Evolutionary conservation across 176 grass and related monocot genomes (phyloP).

Genomic region (Aegilops umbellulata): DNA sequence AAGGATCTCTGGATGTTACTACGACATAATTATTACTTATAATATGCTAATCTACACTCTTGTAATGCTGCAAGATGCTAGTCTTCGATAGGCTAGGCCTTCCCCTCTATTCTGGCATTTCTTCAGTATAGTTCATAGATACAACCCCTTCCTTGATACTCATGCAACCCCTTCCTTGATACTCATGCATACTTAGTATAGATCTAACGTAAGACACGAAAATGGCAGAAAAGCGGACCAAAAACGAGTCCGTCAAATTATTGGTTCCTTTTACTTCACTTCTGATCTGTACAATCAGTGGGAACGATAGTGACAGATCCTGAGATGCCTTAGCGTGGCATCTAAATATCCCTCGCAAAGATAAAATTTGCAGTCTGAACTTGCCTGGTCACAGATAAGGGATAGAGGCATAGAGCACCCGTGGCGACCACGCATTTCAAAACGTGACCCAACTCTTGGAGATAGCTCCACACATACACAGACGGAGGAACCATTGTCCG

Average conservation of each 20-base stretch:
- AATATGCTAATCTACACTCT: no score
- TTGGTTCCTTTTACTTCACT: not conserved
- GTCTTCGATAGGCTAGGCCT: no score
- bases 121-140: no score
- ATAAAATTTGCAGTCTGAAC: not conserved
- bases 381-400: not conserved
- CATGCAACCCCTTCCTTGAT: no score
- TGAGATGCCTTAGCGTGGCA: not conserved
- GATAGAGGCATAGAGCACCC: not conserved
- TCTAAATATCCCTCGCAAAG: not conserved
- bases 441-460: not conserved
- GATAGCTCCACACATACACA: not conserved
- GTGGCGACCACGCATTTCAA: not conserved
- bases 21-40: no score
- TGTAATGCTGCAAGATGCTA: no score
- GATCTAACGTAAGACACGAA: no score
- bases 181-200: no score
- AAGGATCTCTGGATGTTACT: no score
- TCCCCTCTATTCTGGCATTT: no score
- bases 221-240: not conserved
- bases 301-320: slow-evolving; percentile 3
- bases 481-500: not conserved
- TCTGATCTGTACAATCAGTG: not conserved
- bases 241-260: not conserved
- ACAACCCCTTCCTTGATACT: no score